These are phyloP conservation scores for Xylaria multiplex DNA, from an alignment of 2,329 filamentous ascomycete genomes.

Conservation along the genomic window DNA sequence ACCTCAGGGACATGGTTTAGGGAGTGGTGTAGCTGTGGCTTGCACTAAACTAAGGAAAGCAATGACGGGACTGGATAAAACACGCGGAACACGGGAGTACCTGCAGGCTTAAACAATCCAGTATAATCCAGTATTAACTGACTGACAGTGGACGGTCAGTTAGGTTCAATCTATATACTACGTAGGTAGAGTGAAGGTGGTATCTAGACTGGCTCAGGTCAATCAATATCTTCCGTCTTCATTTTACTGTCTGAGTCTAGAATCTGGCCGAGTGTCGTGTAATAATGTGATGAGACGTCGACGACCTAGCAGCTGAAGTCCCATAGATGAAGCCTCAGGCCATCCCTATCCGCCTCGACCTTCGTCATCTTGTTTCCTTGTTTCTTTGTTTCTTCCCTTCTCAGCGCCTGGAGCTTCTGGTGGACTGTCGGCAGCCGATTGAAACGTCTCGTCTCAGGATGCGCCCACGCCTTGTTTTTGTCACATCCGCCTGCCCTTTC, in stretches of 20 bases:
- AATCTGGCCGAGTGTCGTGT: not conserved
- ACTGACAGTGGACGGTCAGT: too few relatives aligned
- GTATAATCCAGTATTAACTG: too few relatives aligned
- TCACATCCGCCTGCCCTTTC: not conserved
- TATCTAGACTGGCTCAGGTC: not conserved
- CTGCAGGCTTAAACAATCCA: not conserved
- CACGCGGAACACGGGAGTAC: slow-evolving; percentile 18
- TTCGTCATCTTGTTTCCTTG: not conserved
- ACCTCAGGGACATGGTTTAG: not conserved
- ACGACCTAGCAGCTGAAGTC: too few relatives aligned
- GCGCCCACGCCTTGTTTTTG: slow-evolving; percentile 6
- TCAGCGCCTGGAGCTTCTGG: not conserved
- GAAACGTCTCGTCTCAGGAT: slow-evolving; percentile 26
- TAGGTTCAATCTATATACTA: not conserved
- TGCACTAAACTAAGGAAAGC: not conserved
- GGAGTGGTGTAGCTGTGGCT: slow-evolving; percentile 7
- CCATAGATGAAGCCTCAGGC: not conserved
- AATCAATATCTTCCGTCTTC: not conserved
- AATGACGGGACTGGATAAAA: not conserved
- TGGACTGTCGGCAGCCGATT: slow-evolving; percentile 22
- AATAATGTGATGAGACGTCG: too few relatives aligned
- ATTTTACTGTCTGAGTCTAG: not conserved
- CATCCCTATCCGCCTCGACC: not conserved
- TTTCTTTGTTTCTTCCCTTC: not conserved
- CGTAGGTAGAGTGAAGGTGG: not conserved